A percentile compares a stretch with the other conserved stretches of the same genome.
Conservation (phyloP, 352 stramenopile genomes). For the Phytophthora tubulina region DNA sequence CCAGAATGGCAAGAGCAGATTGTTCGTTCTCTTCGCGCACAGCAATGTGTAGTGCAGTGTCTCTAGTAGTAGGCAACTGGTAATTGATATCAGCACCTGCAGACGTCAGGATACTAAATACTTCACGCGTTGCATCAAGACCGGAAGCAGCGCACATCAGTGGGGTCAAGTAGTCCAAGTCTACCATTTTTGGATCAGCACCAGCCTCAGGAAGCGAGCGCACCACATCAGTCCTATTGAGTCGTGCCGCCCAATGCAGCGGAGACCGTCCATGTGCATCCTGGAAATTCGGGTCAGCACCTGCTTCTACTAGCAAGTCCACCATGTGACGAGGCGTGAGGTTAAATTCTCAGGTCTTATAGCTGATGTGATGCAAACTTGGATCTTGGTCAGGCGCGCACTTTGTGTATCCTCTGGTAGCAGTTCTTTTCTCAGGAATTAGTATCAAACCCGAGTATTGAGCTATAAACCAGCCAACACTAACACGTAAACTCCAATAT, state of each 20-base stretch:
- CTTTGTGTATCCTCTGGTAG: no score
- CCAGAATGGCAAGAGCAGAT: constrained; percentile 74
- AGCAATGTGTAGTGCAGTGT: constrained; percentile 82
- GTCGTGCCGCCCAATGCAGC: constrained; percentile 80
- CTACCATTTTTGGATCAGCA: constrained; percentile 55
- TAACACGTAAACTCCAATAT: no score
- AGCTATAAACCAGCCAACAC: no score
- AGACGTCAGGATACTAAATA: constrained; percentile 63
- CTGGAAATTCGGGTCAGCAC: constrained; percentile 81
- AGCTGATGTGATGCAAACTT: no score
- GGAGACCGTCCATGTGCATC: constrained; percentile 73
- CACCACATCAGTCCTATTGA: constrained; percentile 68
- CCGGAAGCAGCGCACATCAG: constrained; percentile 71
- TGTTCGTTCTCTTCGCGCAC: constrained; percentile 72
- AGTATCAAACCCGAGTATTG: no score
- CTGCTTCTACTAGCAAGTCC: constrained; percentile 73
- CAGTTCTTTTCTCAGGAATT: no score
- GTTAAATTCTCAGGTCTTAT: no score
- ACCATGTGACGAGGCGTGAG: no score
- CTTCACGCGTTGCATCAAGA: constrained; percentile 51
- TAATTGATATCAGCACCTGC: constrained; percentile 84
- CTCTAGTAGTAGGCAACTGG: constrained; percentile 61
- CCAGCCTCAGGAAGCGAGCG: constrained; percentile 53
- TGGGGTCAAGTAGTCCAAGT: constrained; percentile 75
- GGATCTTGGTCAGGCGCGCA: no score